Base-by-base conservation (phyloP, 306 rosid species). In the Casuarina glauca region DNA sequence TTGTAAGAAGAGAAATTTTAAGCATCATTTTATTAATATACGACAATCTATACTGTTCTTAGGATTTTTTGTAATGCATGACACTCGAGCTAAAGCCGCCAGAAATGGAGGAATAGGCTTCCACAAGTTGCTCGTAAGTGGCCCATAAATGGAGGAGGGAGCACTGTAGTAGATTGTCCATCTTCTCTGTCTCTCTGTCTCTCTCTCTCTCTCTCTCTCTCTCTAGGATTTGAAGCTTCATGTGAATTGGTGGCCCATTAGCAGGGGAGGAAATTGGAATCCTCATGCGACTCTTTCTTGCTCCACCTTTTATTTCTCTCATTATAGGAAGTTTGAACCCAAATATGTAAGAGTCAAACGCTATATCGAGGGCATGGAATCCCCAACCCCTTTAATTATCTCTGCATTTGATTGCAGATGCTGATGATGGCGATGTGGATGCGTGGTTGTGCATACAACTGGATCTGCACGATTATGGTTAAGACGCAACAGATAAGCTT, bases 261-360 rank as follows among this genome's bases (percentile, higher is more conserved):
- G 39, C 60, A 41, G 74, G 42, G 20, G 39, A 36, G 74, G 49
- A 6, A 46, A 38, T 7, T 12, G 74, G 74, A 55, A 49, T 48
- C 58, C 57, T 11, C 39, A 70, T 46, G 19, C 74, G 49, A 66
- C 70, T 32, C 44, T 52, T 51, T 9, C 35, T 16, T 10, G 35
- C 36, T 52, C 12, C 52, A 41, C 35, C 38, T 70, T 58, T 61
- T 55, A 35, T 19, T 52, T 60, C 76, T 58, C 76, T 74, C 79
- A 80, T 77, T 55, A 80, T 84, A 76, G 61, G 53, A 42, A 9
- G 52, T 80, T 84, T 84, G 87, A 84, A 84, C 75, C 26, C 36
- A 64, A 16, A 54, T 9, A 76, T 45, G 12, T 46, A 70, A 80
- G 81, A 76, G 82, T 84, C 84, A 79, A 80, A 82, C 60, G 61